Conservation (phyloP, 305 asterid species). For the Euphrasia arctica region DNA sequence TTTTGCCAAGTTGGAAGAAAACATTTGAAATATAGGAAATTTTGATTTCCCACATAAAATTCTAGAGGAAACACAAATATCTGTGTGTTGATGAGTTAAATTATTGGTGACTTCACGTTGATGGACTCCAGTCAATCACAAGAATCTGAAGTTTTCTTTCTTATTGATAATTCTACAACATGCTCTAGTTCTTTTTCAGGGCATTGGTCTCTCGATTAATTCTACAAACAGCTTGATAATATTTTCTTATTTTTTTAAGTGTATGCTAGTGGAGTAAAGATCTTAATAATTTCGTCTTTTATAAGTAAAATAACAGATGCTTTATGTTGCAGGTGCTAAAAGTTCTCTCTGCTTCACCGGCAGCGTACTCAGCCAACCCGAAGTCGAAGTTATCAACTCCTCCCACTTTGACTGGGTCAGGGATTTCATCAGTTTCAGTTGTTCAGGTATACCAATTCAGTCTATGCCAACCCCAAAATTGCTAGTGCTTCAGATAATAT, state of each 20-base stretch:
- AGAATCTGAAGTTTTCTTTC: slow-evolving; percentile 13
- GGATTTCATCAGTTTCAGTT: slow-evolving; percentile 72
- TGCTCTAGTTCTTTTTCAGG: slow-evolving; percentile 86
- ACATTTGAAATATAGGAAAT: not conserved
- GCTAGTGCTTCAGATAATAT: not conserved
- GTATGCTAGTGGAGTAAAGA: not conserved
- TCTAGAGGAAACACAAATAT: too few species aligned
- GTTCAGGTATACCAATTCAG: slow-evolving; percentile 59
- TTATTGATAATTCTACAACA: slow-evolving; percentile 26
- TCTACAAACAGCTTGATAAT: slow-evolving; percentile 74
- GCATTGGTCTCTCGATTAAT: slow-evolving; percentile 76
- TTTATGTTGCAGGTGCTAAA: slow-evolving; percentile 51
- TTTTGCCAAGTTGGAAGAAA: slow-evolving; percentile 9
- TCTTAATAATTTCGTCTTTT: not conserved
- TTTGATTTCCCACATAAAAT: slow-evolving; percentile 3
- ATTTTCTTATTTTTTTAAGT: slow-evolving; percentile 7
- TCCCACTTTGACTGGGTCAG: slow-evolving; percentile 67
- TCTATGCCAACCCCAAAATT: not conserved
- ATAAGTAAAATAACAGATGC: not conserved
- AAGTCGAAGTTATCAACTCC: slow-evolving; percentile 64
- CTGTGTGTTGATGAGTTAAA: slow-evolving; percentile 2
- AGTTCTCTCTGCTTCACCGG: slow-evolving; percentile 79
- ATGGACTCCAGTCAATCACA: slow-evolving; percentile 16
- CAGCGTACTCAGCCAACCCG: slow-evolving; percentile 83
- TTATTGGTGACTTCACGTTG: slow-evolving; percentile 9